A percentile compares a stretch with the other conserved stretches of the same genome.
Evolutionary conservation across 176 grass and related monocot species (phyloP).

Genomic region (sorghum (Sorghum bicolor)): Sorghum_bicolor_NCBIv3 NC_012872.2:1164001-1164500

Average conservation of each 20-base stretch:
- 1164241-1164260: background rate
- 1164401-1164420: background rate
- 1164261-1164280: constrained; percentile 44
- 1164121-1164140: background rate
- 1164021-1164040: constrained; percentile 48
- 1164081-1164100: background rate
- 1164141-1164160: constrained; percentile 6
- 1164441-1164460: background rate
- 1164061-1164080: background rate
- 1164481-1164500: background rate
- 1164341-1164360: constrained; percentile 45
- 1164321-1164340: constrained; percentile 52
- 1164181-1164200: background rate
- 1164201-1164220: background rate
- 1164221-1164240: background rate
- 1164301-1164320: constrained; percentile 28
- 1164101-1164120: background rate
- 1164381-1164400: background rate
- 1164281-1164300: constrained; percentile 25
- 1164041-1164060: background rate
- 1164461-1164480: background rate
- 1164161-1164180: background rate
- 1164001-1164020: background rate
- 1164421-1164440: background rate
- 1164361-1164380: background rate